Evolutionary conservation across 2,329 filamentous ascomycete species (phyloP).

Genomic region (Tolypocladium nubicola): DNA sequence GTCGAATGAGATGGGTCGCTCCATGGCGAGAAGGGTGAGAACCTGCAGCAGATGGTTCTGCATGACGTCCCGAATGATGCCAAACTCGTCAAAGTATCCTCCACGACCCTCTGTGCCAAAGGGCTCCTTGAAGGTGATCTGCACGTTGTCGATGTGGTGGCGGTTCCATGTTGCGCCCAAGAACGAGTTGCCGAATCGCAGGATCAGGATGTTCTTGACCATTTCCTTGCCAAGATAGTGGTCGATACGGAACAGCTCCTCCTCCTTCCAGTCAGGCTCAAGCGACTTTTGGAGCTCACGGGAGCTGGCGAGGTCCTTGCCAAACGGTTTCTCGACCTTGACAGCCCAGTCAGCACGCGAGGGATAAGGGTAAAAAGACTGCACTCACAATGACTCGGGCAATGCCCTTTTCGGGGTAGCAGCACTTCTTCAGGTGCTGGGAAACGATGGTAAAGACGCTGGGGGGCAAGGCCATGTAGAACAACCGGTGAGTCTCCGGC

Average conservation of each 20-base stretch:
- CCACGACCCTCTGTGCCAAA: conserved; percentile 97
- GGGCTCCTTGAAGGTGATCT: conserved; percentile 99
- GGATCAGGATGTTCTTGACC: conserved; percentile 99
- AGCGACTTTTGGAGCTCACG: conserved; percentile 90
- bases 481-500: conserved; percentile 80
- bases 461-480: conserved; percentile 98
- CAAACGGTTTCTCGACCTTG: conserved; percentile 97
- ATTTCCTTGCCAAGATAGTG: conserved; percentile 99
- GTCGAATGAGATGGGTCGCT: conserved; percentile 95
- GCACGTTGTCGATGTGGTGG: conserved; percentile 98
- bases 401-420: conserved; percentile 85
- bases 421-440: conserved; percentile 93
- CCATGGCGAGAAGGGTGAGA: conserved; percentile 92
- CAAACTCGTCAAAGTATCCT: conserved; percentile 98
- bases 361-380: neutral
- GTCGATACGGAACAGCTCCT: conserved; percentile 98
- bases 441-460: conserved; percentile 98
- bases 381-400: conserved; percentile 78
- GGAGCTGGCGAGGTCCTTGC: conserved; percentile 91
- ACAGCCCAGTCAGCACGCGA: conserved; percentile 14
- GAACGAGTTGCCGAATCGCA: conserved; percentile 98
- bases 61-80: conserved; percentile 99
- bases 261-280: conserved; percentile 96
- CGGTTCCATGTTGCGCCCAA: conserved; percentile 98
- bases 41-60: conserved; percentile 98